Percentiles rank a stretch among this genome's conserved stretches.
phyloP scores from a whole-genome alignment of 768 basidiomycete genomes.

The Tylopilus felleus region DNA sequence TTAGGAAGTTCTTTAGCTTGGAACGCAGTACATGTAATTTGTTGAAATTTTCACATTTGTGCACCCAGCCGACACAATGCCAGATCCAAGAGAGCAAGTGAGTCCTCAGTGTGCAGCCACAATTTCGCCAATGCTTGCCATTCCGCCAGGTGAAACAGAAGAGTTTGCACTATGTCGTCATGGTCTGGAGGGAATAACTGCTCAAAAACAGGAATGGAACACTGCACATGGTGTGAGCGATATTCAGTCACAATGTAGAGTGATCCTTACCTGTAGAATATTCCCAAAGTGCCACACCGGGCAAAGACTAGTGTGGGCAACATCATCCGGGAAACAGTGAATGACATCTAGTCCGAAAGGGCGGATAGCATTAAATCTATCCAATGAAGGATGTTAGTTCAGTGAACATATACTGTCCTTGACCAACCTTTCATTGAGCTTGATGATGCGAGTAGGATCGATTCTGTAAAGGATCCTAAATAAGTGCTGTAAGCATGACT shows the following conservation, averaged over 20 bases:
- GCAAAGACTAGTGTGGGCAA: constrained; percentile 36
- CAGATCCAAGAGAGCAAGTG: neutral
- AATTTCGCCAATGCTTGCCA: constrained; percentile 15
- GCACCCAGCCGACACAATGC: neutral
- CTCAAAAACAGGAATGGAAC: constrained; percentile 38
- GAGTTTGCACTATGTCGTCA: constrained; percentile 17
- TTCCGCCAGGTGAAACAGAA: constrained; percentile 20
- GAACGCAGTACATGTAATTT: neutral
- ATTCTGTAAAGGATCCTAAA: neutral
- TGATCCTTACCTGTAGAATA: constrained; percentile 9
- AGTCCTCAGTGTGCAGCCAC: neutral
- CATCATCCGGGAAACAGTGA: constrained; percentile 31
- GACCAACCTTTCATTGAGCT: neutral
- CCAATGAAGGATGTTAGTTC: too few relatives aligned
- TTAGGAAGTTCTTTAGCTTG: neutral
- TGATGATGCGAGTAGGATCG: neutral
- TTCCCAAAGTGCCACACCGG: constrained; percentile 11
- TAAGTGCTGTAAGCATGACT: neutral
- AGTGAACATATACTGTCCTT: too few relatives aligned
- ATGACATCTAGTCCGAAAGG: too few relatives aligned
- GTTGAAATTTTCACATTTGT: neutral
- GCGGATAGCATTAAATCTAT: too few relatives aligned
- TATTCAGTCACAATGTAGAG: too few relatives aligned
- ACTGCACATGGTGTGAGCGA: constrained; percentile 18
- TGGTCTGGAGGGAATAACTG: constrained; percentile 32